A percentile compares a stretch with the other conserved stretches of the same genome.
Conservation (phyloP, 257 asterid genomes). For the Ballota nigra region DNA sequence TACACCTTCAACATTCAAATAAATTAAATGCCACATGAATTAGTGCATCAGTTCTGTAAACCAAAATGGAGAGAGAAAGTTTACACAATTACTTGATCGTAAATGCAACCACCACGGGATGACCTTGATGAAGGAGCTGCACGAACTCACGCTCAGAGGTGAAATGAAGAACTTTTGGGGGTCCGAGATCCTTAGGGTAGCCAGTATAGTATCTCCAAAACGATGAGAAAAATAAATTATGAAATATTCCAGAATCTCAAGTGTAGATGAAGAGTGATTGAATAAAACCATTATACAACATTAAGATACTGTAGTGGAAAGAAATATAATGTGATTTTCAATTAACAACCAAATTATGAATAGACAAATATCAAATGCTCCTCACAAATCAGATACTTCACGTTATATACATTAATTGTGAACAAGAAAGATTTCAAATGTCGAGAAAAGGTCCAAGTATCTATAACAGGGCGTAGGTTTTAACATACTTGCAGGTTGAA, state of each 20-base stretch:
- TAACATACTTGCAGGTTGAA: slow-evolving; percentile 66
- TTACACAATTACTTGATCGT: slow-evolving; percentile 67
- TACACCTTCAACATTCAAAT: slow-evolving; percentile 52
- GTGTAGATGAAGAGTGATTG: neutral
- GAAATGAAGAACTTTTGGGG: slow-evolving; percentile 75
- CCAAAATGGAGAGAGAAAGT: slow-evolving; percentile 2
- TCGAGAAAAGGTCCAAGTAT: neutral
- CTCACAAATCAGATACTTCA: neutral
- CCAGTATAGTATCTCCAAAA: slow-evolving; percentile 76
- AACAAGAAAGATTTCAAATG: neutral
- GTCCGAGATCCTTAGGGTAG: slow-evolving; percentile 92
- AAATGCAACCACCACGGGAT: slow-evolving; percentile 92
- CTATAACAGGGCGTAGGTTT: neutral
- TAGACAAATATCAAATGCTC: neutral
- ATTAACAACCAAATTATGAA: neutral
- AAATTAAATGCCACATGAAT: slow-evolving; percentile 3
- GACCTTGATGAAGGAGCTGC: slow-evolving; percentile 90
- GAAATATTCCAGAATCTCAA: slow-evolving; percentile 1
- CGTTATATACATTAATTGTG: neutral
- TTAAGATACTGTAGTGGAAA: neutral
- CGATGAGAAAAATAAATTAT: neutral
- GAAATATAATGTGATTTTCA: neutral
- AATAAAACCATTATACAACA: neutral
- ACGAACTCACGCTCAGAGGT: slow-evolving; percentile 93
- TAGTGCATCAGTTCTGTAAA: neutral